Evolutionary conservation across 306 rosid genomes (phyloP).

Genomic region (Inga leiocalycina): DNA sequence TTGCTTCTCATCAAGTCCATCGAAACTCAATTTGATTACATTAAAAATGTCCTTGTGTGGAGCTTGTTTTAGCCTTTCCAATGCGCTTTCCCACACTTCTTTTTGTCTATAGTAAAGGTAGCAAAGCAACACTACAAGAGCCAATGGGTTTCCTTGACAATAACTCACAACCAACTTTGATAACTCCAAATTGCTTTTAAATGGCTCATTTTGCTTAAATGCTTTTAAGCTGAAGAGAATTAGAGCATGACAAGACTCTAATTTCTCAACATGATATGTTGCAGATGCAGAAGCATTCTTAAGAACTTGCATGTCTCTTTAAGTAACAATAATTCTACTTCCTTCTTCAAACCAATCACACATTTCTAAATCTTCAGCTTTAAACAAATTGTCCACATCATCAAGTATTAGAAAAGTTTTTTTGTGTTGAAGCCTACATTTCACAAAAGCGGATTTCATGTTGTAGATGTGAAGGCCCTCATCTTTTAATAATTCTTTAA

Average conservation of each 20-base stretch:
- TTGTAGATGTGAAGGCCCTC: not conserved
- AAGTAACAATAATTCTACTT: not conserved
- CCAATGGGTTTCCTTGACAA: conserved; percentile 24
- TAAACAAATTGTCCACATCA: not conserved
- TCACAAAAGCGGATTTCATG: not conserved
- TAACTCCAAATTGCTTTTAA: not conserved
- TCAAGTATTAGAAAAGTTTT: not conserved
- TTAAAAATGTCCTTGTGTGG: not conserved
- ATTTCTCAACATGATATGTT: not conserved
- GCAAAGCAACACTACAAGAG: conserved; percentile 19
- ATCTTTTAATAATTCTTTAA: not conserved
- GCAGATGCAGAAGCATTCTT: not conserved
- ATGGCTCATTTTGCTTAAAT: not conserved
- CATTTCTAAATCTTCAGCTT: not conserved
- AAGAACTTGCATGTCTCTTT: not conserved
- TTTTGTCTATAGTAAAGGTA: not conserved
- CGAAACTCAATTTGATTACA: conserved; percentile 15
- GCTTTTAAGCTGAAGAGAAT: not conserved
- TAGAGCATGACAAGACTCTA: not conserved
- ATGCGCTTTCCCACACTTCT: conserved; percentile 5
- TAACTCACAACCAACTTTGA: not conserved
- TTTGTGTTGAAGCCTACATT: not conserved
- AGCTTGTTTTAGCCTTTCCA: not conserved
- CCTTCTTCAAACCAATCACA: not conserved
- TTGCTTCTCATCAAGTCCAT: conserved; percentile 4